Percentiles rank a stretch among this genome's conserved stretches.
Evolutionary conservation across 78 protist genomes (phyloP).

Genomic region (Monosiga brevicollis): DNA sequence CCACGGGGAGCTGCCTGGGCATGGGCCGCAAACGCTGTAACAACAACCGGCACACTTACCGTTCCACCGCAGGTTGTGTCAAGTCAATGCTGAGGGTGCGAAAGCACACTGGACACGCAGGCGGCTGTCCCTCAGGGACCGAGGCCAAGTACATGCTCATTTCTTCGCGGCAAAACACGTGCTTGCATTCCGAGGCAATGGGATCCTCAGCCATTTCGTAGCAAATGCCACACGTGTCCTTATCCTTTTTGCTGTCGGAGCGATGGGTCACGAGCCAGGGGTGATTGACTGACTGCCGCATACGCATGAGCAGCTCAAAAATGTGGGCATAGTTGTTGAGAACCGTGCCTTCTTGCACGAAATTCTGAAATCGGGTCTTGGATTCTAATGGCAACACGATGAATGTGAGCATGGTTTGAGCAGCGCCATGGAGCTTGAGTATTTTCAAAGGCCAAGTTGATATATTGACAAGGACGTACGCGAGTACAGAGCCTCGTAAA

Average conservation of each 20-base stretch:
- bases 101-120: slow-evolving; percentile 44
- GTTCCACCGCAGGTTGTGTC: neutral
- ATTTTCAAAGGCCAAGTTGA: neutral
- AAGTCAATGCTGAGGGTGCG: slow-evolving; percentile 39
- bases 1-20: neutral
- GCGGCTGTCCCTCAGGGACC: neutral
- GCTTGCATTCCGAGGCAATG: slow-evolving; percentile 27
- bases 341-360: slow-evolving; percentile 5
- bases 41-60: neutral
- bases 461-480: neutral
- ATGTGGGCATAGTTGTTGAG: slow-evolving; percentile 60
- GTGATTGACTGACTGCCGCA: slow-evolving; percentile 41
- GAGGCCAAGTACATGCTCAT: slow-evolving; percentile 10
- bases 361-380: slow-evolving; percentile 8
- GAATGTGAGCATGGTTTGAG: neutral
- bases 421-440: neutral
- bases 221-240: slow-evolving; percentile 34
- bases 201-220: slow-evolving; percentile 26
- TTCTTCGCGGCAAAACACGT: slow-evolving; percentile 44
- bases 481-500: slow-evolving; percentile 41
- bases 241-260: neutral
- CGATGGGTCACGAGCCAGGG: slow-evolving; percentile 38
- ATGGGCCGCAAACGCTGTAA: neutral
- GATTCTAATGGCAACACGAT: too few species aligned
- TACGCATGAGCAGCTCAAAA: slow-evolving; percentile 46